These are phyloP conservation scores for Fusarium lyarnte DNA, from an alignment of 2,329 filamentous ascomycete genomes.

Conservation along the genomic window DNA sequence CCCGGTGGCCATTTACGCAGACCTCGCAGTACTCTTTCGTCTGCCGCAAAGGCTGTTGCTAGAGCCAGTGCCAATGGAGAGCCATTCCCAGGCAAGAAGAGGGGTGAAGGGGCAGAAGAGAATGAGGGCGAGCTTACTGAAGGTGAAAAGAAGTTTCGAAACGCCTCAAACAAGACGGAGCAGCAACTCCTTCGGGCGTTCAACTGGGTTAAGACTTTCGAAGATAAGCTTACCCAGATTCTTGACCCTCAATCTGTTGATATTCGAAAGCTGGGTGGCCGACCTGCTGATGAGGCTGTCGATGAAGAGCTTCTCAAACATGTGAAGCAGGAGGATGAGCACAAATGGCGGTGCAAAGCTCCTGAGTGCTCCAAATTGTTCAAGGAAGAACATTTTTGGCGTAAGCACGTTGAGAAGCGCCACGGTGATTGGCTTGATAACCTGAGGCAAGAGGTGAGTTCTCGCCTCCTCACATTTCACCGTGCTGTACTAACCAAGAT, in stretches of 20 bases:
- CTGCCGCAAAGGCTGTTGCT: slow-evolving; percentile 84
- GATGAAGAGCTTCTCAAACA: slow-evolving; percentile 87
- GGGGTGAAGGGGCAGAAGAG: slow-evolving; percentile 70
- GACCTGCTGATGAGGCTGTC: slow-evolving; percentile 83
- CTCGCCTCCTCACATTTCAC: not conserved
- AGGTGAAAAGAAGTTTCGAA: slow-evolving; percentile 78
- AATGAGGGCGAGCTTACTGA: slow-evolving; percentile 59
- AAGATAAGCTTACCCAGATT: slow-evolving; percentile 94
- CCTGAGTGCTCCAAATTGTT: slow-evolving; percentile 97
- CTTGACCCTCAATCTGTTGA: slow-evolving; percentile 90
- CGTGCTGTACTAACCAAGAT: slow-evolving; percentile 20
- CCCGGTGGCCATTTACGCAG: slow-evolving; percentile 96
- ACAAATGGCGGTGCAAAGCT: slow-evolving; percentile 96
- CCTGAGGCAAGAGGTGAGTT: slow-evolving; percentile 82
- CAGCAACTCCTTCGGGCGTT: slow-evolving; percentile 94
- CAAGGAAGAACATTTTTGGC: slow-evolving; percentile 97
- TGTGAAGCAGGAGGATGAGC: slow-evolving; percentile 97
- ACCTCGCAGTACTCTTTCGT: slow-evolving; percentile 85
- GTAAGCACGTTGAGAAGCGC: slow-evolving; percentile 96
- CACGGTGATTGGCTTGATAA: slow-evolving; percentile 87
- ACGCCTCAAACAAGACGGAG: slow-evolving; percentile 78
- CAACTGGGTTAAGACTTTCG: slow-evolving; percentile 99
- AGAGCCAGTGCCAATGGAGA: slow-evolving; percentile 84
- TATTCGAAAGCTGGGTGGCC: slow-evolving; percentile 89
- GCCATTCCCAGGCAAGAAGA: slow-evolving; percentile 85